Conservation (phyloP, 768 basidiomycete species). For the Hemileccinum impolitum region DNA sequence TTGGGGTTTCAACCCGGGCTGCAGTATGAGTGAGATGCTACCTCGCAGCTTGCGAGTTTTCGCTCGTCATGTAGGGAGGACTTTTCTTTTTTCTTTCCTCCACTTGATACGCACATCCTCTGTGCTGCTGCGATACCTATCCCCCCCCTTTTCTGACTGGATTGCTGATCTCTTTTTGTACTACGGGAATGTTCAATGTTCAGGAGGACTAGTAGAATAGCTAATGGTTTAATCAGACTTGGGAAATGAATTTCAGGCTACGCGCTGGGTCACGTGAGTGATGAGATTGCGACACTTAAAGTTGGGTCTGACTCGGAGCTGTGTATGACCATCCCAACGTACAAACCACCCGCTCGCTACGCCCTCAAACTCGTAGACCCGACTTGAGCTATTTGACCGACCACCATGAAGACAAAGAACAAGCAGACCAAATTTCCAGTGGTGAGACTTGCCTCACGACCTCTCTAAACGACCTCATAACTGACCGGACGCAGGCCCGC, state of each 20-base stretch:
- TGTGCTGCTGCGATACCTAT: no score
- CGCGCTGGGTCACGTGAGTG: conserved; percentile 19
- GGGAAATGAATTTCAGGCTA: background rate
- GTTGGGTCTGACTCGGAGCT: background rate
- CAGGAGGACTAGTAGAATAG: no score
- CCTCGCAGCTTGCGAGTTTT: background rate
- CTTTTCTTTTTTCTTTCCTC: background rate
- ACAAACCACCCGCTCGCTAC: background rate
- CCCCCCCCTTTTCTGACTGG: background rate
- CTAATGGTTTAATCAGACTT: no score
- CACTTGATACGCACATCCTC: no score
- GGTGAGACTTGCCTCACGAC: conserved; percentile 42
- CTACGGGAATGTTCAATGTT: background rate
- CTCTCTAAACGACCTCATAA: background rate
- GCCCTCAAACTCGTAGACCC: background rate
- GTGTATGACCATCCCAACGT: background rate
- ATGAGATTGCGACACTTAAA: conserved; percentile 19
- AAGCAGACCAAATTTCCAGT: conserved; percentile 91
- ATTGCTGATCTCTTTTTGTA: background rate
- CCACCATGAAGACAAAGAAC: conserved; percentile 88
- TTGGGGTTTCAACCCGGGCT: conserved; percentile 4
- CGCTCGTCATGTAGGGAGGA: background rate
- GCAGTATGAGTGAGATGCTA: background rate
- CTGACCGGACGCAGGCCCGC: conserved; percentile 62
- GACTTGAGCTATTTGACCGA: background rate